These are phyloP conservation scores for Botryosphaeria agaves DNA, from an alignment of 2,329 filamentous ascomycete genomes.

Conservation along the genomic window DNA sequence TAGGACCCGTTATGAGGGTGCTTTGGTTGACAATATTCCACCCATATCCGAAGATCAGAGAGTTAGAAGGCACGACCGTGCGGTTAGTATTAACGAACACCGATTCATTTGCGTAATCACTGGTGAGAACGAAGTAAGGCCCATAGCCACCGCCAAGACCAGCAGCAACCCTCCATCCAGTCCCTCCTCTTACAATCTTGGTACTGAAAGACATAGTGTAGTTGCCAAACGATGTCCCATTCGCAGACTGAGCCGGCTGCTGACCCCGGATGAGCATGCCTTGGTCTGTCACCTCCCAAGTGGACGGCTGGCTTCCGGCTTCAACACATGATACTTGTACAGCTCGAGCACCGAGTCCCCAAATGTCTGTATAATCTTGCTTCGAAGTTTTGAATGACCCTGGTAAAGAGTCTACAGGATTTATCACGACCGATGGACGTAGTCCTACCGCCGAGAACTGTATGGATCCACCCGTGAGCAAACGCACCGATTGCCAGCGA, in stretches of 20 bases:
- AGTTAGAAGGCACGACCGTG: constrained; percentile 18
- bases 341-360: constrained; percentile 19
- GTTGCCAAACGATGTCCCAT: constrained; percentile 11
- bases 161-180: constrained; percentile 19
- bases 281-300: constrained; percentile 16
- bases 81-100: constrained; percentile 18
- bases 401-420: constrained; percentile 9
- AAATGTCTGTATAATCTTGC: constrained; percentile 16
- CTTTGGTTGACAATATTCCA: constrained; percentile 20
- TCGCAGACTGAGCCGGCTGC: constrained; percentile 12
- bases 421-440: constrained; percentile 11
- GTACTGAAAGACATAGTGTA: constrained; percentile 21
- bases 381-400: constrained; percentile 15
- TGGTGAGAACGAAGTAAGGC: constrained; percentile 10
- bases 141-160: constrained; percentile 5
- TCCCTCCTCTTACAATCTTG: constrained; percentile 20
- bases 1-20: constrained; percentile 11
- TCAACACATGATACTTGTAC: constrained; percentile 19
- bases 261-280: constrained; percentile 19
- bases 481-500: constrained; percentile 20
- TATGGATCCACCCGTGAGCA: constrained; percentile 17
- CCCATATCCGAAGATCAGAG: constrained; percentile 16
- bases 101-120: constrained; percentile 8
- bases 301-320: constrained; percentile 17
- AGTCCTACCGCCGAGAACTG: constrained; percentile 16